phyloP scores from a whole-genome alignment of 768 basidiomycete species.

The Fomitopsis serialis region DNA sequence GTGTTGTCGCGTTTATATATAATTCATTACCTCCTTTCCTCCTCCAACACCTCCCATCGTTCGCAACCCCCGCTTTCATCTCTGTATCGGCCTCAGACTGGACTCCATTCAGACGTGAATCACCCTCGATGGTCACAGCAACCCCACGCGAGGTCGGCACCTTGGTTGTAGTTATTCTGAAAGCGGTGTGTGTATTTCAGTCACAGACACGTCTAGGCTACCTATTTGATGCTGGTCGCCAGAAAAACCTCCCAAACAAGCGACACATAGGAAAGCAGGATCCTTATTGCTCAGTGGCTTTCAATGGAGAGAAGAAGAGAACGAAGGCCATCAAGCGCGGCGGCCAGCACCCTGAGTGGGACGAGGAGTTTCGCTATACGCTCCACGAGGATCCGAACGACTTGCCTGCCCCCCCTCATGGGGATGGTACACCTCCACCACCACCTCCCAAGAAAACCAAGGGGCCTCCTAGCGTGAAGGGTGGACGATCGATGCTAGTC shows the following conservation, averaged over 20 bases:
- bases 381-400: constrained; percentile 61
- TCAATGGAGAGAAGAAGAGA: constrained; percentile 79
- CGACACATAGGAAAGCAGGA: constrained; percentile 95
- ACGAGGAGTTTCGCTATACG: constrained; percentile 93
- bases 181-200: constrained; percentile 69
- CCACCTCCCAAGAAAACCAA: constrained; percentile 55
- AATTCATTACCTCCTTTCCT: background rate
- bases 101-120: background rate
- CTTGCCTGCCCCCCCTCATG: constrained; percentile 33
- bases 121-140: constrained; percentile 36
- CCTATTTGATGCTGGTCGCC: background rate
- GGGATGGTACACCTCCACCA: constrained; percentile 45
- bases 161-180: constrained; percentile 87
- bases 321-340: constrained; percentile 95
- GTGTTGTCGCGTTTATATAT: constrained; percentile 2
- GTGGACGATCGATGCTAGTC: constrained; percentile 70
- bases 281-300: constrained; percentile 80
- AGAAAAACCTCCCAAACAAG: constrained; percentile 90
- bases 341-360: constrained; percentile 99
- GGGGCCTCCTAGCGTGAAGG: constrained; percentile 49
- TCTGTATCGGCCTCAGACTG: background rate
- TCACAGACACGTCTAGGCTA: background rate
- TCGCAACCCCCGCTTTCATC: constrained; percentile 1
- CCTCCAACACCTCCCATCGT: constrained; percentile 1
- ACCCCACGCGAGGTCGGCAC: constrained; percentile 81